Evolutionary conservation across 768 basidiomycete genomes (phyloP).

Genomic region (Cystofilobasidium macerans): DNA sequence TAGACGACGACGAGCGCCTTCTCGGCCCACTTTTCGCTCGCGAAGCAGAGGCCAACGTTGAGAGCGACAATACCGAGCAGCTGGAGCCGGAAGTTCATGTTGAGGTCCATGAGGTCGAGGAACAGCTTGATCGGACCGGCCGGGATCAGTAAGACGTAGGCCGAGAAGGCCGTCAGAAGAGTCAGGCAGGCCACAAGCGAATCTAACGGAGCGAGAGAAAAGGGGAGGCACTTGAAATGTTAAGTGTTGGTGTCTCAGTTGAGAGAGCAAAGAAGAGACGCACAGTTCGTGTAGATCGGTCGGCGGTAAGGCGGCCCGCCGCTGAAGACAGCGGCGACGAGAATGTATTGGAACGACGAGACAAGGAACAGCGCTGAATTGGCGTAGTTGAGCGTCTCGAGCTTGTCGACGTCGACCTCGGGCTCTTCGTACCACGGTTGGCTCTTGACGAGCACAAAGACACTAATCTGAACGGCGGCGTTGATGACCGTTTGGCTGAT

Average conservation of each 20-base stretch:
- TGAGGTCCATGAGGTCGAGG: conserved; percentile 67
- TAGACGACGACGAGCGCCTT: conserved; percentile 51
- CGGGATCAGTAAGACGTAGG: conserved; percentile 64
- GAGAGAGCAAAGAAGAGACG: conserved; percentile 30
- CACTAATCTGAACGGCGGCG: conserved; percentile 68
- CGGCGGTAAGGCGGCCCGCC: conserved; percentile 95
- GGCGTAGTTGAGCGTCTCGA: conserved; percentile 79
- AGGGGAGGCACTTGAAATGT: conserved; percentile 2
- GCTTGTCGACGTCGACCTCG: conserved; percentile 51
- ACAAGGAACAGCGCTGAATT: conserved; percentile 84
- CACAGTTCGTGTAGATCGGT: conserved; percentile 90
- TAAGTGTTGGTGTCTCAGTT: not conserved
- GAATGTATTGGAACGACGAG: conserved; percentile 96
- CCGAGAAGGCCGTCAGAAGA: conserved; percentile 58
- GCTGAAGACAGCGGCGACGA: conserved; percentile 93
- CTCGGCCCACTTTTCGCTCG: conserved; percentile 58
- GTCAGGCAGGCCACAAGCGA: conserved; percentile 71
- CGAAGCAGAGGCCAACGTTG: conserved; percentile 61
- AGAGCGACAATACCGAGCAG: conserved; percentile 56
- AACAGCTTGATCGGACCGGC: conserved; percentile 50
- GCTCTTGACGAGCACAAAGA: conserved; percentile 72
- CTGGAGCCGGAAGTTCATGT: conserved; percentile 54
- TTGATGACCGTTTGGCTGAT: conserved; percentile 85
- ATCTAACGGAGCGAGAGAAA: conserved; percentile 43
- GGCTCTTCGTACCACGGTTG: conserved; percentile 82